These are phyloP conservation scores for Pythium scleroteichum DNA, from an alignment of 352 stramenopile genomes.

Conservation along the genomic window DNA sequence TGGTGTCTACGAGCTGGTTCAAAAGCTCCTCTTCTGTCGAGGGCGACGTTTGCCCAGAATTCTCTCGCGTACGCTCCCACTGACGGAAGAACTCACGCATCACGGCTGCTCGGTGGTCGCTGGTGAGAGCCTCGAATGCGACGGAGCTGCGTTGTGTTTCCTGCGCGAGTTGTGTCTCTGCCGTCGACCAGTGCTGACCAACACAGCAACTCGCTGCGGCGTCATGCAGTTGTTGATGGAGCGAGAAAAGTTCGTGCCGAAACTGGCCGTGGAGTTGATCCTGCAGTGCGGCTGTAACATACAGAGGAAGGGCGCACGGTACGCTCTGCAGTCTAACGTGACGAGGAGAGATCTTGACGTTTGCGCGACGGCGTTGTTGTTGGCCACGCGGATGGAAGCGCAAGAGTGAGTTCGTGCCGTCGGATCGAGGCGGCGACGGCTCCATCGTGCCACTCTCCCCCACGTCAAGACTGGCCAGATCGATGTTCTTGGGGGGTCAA, in stretches of 20 bases:
- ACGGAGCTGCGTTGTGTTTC: conserved; percentile 29
- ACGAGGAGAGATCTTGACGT: conserved; percentile 27
- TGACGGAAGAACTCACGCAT: conserved; percentile 63
- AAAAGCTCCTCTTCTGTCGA: conserved; percentile 36
- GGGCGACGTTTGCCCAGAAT: neutral
- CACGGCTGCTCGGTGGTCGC: conserved; percentile 62
- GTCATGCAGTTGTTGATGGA: conserved; percentile 67
- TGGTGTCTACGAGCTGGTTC: conserved; percentile 62
- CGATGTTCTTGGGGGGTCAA: too few species aligned
- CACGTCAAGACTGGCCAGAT: too few species aligned
- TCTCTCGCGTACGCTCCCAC: conserved; percentile 31
- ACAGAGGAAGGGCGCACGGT: conserved; percentile 6
- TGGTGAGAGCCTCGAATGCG: conserved; percentile 62
- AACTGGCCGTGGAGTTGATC: conserved; percentile 46
- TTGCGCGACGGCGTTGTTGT: neutral
- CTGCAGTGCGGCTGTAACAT: conserved; percentile 29
- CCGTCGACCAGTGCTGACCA: conserved; percentile 2
- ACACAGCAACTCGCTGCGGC: conserved; percentile 22
- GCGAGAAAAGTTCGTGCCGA: conserved; percentile 64
- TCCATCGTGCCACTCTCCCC: conserved; percentile 4
- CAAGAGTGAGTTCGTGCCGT: neutral
- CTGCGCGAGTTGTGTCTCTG: neutral
- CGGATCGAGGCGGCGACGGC: conserved; percentile 10
- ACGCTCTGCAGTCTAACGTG: conserved; percentile 40
- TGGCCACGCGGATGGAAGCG: conserved; percentile 3